These are phyloP conservation scores for Eucalyptus erythrocorys DNA, from an alignment of 345 rosid genomes.

Conservation along the genomic window DNA sequence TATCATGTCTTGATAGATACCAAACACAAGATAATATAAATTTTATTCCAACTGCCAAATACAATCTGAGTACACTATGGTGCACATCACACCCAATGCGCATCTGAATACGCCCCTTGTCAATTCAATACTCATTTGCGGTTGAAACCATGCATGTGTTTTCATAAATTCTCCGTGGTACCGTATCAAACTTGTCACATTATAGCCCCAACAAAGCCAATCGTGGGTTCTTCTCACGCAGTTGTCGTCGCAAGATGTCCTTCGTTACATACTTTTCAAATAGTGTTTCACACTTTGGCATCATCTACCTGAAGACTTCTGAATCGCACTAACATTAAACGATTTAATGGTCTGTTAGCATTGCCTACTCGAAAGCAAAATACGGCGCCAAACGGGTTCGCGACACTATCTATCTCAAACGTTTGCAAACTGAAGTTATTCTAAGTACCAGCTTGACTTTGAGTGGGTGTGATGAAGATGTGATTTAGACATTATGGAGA, in stretches of 20 bases:
- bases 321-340: neutral
- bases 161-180: neutral
- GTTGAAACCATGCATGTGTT: neutral
- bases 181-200: neutral
- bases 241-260: neutral
- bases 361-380: neutral
- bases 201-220: neutral
- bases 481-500: too few relatives aligned
- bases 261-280: neutral
- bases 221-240: neutral
- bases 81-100: neutral
- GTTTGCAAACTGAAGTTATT: neutral
- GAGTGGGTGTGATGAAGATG: neutral
- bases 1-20: accelerated
- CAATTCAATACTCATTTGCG: neutral
- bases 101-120: neutral
- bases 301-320: neutral
- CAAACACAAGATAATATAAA: too few relatives aligned
- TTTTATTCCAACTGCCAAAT: too few relatives aligned
- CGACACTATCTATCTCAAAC: neutral
- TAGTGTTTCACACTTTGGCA: neutral
- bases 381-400: neutral
- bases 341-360: neutral
- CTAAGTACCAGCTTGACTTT: neutral
- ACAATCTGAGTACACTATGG: neutral